These are phyloP conservation scores for Thuidium tamariscinum DNA, from an alignment of 225 moss, liverwort and hornwort genomes.

Conservation along the genomic window DNA sequence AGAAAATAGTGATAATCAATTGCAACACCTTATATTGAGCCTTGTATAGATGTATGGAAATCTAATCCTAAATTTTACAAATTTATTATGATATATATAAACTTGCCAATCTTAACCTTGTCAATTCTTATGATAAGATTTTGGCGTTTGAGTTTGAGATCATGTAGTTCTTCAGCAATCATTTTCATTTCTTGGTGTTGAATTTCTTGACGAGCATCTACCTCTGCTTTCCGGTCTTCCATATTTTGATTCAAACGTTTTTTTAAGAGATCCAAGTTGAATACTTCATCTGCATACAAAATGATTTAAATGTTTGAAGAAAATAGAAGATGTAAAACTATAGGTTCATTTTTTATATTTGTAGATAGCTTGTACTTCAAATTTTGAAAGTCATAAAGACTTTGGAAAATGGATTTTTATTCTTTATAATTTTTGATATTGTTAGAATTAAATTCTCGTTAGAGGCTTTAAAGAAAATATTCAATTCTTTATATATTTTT, in stretches of 20 bases:
- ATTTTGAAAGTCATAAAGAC: too few relatives aligned
- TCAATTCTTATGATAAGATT: slow-evolving; percentile 53
- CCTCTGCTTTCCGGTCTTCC: slow-evolving; percentile 68
- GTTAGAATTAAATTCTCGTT: rapidly evolving
- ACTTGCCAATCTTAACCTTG: slow-evolving; percentile 15
- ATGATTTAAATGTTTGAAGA: background rate
- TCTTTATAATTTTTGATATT: background rate
- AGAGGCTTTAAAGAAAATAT: background rate
- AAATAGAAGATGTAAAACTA: background rate
- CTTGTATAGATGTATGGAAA: background rate
- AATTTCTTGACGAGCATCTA: slow-evolving; percentile 47
- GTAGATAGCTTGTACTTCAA: background rate
- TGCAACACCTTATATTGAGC: background rate
- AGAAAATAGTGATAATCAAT: rapidly evolving
- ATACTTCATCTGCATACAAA: slow-evolving; percentile 48
- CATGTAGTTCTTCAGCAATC: slow-evolving; percentile 69
- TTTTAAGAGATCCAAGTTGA: slow-evolving; percentile 69
- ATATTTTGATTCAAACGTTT: slow-evolving; percentile 53
- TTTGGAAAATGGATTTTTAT: background rate
- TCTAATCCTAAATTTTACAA: too few relatives aligned
- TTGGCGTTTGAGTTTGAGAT: slow-evolving; percentile 61
- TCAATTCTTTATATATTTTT: too few relatives aligned
- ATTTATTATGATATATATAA: too few relatives aligned
- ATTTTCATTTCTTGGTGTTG: slow-evolving; percentile 58
- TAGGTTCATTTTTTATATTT: background rate